Base-by-base conservation (phyloP, 2,329 filamentous ascomycete species). In the Eurotiales sp. region DNA sequence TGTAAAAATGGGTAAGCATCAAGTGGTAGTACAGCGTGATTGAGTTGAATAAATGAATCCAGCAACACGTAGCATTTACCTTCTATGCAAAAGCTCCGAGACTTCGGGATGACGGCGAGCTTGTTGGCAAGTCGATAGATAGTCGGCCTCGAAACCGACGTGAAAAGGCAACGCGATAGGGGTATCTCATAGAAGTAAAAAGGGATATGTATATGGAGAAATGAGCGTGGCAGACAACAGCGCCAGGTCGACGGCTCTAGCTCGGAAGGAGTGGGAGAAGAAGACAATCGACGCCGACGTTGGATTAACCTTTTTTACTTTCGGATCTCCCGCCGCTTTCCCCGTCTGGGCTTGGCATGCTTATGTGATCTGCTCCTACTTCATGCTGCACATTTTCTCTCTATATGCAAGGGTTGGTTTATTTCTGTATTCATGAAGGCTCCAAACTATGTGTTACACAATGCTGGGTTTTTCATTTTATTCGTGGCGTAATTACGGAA, bases 291-390 rank as follows among this genome's bases (percentile, higher is more conserved):
- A 37, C 2, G 34, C 29, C 34, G 17, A 43, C 10, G 47, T 50
- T 10, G 11, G 23, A 36, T 36, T 50, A 50, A 50, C 47, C 19
- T 50, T 43, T 43, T 50, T 30, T 42, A 37, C 46, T 37, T 37
- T 19, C 29, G 47, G 41, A 3, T 32, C 14, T 50, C 34, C 47
- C 37, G 39, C 40, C 47, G 27, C 46, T 17, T 43, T 42, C 8
- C 47, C 47, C 29, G 7, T 36, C 29, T 21, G 6, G 47, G 39
- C 47, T 50, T 50, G 47, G 47, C 47, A 6, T 49, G 47, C 27
- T 50, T 43, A 50, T 50, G 30, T 36, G 32, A 36, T 21, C 27
- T 36, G 12, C 15, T n/a, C 25, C n/a, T n/a, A n/a, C n/a, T n/a
- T n/a, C n/a, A n/a, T n/a, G n/a, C n/a, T n/a, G n/a, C n/a, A n/a